These are phyloP conservation scores for Fomitopsis serialis DNA, from an alignment of 768 basidiomycete genomes.

Conservation along the genomic window DNA sequence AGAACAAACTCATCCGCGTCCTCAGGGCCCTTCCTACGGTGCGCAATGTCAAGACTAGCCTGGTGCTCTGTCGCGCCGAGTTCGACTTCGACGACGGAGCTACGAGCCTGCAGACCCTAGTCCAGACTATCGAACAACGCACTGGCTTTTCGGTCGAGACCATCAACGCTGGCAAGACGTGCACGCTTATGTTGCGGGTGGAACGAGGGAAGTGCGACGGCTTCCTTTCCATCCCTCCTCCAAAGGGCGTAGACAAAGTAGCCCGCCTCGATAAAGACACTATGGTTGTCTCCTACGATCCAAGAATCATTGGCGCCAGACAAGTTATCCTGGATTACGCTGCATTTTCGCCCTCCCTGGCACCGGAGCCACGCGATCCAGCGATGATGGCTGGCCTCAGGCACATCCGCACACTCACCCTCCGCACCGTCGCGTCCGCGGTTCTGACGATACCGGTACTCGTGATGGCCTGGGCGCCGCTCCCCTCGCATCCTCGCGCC, in stretches of 20 bases:
- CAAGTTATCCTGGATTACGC: slow-evolving; percentile 24
- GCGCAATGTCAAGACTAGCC: slow-evolving; percentile 23
- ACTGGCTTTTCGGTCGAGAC: slow-evolving; percentile 22
- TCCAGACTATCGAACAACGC: slow-evolving; percentile 20
- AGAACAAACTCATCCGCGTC: slow-evolving; percentile 23
- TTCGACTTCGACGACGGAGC: slow-evolving; percentile 21
- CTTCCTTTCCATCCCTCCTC: slow-evolving; percentile 5
- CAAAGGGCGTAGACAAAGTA: slow-evolving; percentile 14
- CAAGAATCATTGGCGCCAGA: slow-evolving; percentile 25
- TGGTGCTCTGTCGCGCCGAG: slow-evolving; percentile 23
- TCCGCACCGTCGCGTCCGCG: slow-evolving; percentile 27
- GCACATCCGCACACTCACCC: slow-evolving; percentile 25
- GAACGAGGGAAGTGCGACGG: slow-evolving; percentile 5
- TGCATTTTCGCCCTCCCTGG: slow-evolving; percentile 21
- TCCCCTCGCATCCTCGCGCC: slow-evolving; percentile 25
- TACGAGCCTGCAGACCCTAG: slow-evolving; percentile 14
- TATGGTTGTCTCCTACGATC: slow-evolving; percentile 18
- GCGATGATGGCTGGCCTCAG: slow-evolving; percentile 22
- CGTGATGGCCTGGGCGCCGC: slow-evolving; percentile 37
- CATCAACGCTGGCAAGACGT: slow-evolving; percentile 11
- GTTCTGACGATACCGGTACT: slow-evolving; percentile 35
- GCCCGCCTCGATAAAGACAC: slow-evolving; percentile 10
- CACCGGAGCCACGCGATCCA: slow-evolving; percentile 19
- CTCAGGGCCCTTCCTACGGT: slow-evolving; percentile 15
- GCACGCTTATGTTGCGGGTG: slow-evolving; percentile 13